Evolutionary conservation across 345 rosid species (phyloP), one percentile per base, ranked within the genome.

Genomic region (Euphorbia tirucalli): DNA sequence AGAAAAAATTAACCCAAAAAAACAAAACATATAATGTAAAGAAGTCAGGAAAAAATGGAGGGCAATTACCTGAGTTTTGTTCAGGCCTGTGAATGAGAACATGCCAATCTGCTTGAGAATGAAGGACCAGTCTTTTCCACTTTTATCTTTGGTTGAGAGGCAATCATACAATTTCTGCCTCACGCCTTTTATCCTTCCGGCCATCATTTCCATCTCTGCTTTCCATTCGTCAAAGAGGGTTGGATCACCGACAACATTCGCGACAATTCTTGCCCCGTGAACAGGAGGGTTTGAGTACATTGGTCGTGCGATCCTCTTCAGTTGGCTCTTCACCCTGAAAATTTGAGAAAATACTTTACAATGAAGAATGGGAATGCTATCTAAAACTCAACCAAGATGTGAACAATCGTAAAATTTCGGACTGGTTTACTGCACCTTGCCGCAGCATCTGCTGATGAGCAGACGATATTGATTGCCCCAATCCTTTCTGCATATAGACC

Each of bases 221-320:
- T 92, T 95, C 99, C 97, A 95, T 70, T 92, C 99, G 30, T 72
- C 52, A 68, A 95, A 95, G 70, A 92, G 90, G 68, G 85, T 71
- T 48, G 93, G 86, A 82, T 92, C 93, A 0, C 97, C 93, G 19
- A 95, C 99, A 22, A 95, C 86, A 61, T 82, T 90, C 54, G 99
- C 97, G 39, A 95, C 99, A 24, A 95, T 88, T 74, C 89, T 92
- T 18, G 99, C 97, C 32, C 99, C 97, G 24, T 92, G 99, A 69
- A 92, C 84, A 15, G 99, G 97, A 73, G 99, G 99, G 70, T 90
- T 95, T 3, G 99, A 95, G 84, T 95, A 89, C 99, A 95, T 95
- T 41, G 97, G 99, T 52, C 99, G 83, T 52, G 99, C 97, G 64
- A 95, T 81, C 78, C 97, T 89, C 81, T 95, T 92, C 87, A 95